These are phyloP conservation scores for Venturiaceae sp. DNA, from an alignment of 2,329 filamentous ascomycete species.

Conservation along the genomic window DNA sequence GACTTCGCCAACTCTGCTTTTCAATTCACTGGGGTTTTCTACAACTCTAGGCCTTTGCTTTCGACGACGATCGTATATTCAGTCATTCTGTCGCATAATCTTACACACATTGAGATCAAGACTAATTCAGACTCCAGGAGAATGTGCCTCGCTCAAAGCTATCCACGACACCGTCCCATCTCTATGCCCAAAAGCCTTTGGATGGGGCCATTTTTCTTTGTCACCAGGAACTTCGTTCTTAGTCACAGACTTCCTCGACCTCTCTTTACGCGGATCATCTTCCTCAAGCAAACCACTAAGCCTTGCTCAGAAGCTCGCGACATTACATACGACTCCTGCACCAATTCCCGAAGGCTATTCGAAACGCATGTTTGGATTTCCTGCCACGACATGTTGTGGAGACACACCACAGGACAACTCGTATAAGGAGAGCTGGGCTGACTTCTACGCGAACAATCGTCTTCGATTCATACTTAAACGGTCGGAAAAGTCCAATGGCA, in stretches of 20 bases:
- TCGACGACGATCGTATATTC: no score
- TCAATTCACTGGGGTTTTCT: slow-evolving; percentile 3
- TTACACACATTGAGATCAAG: no score
- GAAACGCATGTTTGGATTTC: slow-evolving; percentile 69
- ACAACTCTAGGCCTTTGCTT: no score
- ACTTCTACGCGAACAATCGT: slow-evolving; percentile 74
- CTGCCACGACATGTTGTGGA: slow-evolving; percentile 76
- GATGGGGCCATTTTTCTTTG: slow-evolving; percentile 51
- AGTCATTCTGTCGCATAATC: no score
- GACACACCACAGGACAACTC: slow-evolving; percentile 73
- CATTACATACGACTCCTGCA: slow-evolving; percentile 66
- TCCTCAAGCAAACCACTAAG: slow-evolving; percentile 33
- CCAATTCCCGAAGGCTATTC: slow-evolving; percentile 51
- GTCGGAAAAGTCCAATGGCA: slow-evolving; percentile 51
- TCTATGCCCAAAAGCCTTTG: slow-evolving; percentile 67
- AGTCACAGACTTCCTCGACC: slow-evolving; percentile 72
- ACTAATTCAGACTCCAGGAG: slow-evolving; percentile 41
- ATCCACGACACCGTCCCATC: slow-evolving; percentile 62
- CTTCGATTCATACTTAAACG: slow-evolving; percentile 54
- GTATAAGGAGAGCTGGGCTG: slow-evolving; percentile 65
- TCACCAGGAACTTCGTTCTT: slow-evolving; percentile 41
- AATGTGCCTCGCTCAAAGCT: slow-evolving; percentile 75
- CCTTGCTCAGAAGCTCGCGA: slow-evolving; percentile 67
- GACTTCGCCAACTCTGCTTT: slow-evolving; percentile 20
- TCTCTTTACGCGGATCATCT: slow-evolving; percentile 30